Evolutionary conservation across 768 basidiomycete genomes (phyloP), one percentile per base, ranked within the genome.

Genomic region (Tubosaeta sp.): DNA sequence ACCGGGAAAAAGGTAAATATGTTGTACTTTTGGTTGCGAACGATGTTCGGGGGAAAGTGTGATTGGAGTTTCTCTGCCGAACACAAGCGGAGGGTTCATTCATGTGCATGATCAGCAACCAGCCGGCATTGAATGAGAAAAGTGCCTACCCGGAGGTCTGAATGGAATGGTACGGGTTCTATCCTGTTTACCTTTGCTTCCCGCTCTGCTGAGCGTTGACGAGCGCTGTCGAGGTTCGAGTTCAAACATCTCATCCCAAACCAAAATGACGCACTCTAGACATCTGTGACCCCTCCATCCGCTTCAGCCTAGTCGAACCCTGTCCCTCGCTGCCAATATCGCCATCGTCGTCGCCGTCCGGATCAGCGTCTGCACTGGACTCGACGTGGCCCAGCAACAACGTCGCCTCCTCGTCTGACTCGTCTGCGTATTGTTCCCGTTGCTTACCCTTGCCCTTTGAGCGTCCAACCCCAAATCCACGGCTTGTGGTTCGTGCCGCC

Each of bases 1-100:
- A 97, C 81, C 3, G 96, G 96, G 10, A 99, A 80, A 76, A 99
- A 99, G n/a, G 90, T 93, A 72, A 91, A 81, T 48, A 89, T 76
- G 66, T 94, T 95, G 78, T 98, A 98, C 74, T 99, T 99, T 70
- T 98, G 95, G 62, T 99, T 99, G 59, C 90, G 86, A 49, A 96
- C 90, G 43, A 87, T 85, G 70, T 99, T 99, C 27, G 94, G 79
- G 16, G 95, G 86, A 56, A 81, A 91, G 56, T 74, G 76, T 29
- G 76, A 77, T 59, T 84, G 87, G 12, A 84, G 60, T 69, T 88
- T 91, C 16, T 87, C 89, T 88, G 67, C 6, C 7, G 10, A 27
- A 24, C n/a, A 32, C 21, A 9, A 7, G 21, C 16, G 47, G 31
- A 14, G 12, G 10, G 12, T 22, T 10, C 8, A 21, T n/a, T n/a